A percentile compares a stretch with the other conserved stretches of the same genome.
Evolutionary conservation across 257 asterid species (phyloP).

Genomic region (Solanum chmielewskii): DNA sequence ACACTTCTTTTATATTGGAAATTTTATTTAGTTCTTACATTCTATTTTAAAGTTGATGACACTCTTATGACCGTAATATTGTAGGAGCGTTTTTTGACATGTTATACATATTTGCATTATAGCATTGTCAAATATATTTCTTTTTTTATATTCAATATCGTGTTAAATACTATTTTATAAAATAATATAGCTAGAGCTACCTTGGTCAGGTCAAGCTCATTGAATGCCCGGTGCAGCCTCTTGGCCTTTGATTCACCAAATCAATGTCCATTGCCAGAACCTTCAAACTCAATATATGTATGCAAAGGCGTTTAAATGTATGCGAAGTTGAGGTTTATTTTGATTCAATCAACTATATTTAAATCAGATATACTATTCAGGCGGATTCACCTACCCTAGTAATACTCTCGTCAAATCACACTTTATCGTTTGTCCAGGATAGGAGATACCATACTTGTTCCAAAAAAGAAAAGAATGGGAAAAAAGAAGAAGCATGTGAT

Average conservation of each 20-base stretch:
- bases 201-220: conserved; percentile 48
- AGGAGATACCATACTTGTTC: background rate
- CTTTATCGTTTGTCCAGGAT: background rate
- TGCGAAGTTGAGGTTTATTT: background rate
- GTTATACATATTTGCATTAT: background rate
- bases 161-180: background rate
- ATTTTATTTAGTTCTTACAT: background rate
- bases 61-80: background rate
- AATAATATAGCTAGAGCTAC: background rate
- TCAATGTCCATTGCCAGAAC: conserved; percentile 76
- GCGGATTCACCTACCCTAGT: background rate
- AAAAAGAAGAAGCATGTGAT: background rate
- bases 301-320: background rate
- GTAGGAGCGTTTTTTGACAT: background rate
- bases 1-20: background rate
- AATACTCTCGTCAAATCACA: background rate
- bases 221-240: conserved; percentile 63
- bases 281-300: conserved; percentile 64
- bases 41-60: background rate
- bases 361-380: background rate
- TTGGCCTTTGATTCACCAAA: conserved; percentile 65
- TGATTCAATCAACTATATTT: background rate
- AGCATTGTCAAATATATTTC: background rate
- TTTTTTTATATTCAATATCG: background rate
- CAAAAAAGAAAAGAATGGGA: background rate